phyloP scores from a whole-genome alignment of 331 rosid genomes.

The Saraca asoca region DNA sequence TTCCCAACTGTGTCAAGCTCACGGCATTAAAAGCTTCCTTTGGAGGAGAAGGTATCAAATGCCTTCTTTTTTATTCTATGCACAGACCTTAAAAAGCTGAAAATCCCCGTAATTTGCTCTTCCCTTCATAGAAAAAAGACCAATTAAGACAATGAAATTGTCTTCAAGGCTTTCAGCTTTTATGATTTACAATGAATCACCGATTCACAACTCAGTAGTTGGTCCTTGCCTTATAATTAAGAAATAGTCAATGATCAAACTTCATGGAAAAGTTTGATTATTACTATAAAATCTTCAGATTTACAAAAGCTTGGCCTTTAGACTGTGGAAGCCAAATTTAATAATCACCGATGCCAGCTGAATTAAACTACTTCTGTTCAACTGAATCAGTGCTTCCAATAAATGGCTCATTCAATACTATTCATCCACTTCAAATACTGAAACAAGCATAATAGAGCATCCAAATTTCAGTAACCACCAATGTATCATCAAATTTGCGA shows the following conservation, averaged over 20 bases:
- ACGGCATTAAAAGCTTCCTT: slow-evolving; percentile 47
- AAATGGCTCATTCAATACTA: slow-evolving; percentile 28
- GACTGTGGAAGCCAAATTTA: slow-evolving; percentile 38
- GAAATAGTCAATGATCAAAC: slow-evolving; percentile 37
- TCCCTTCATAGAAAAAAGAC: slow-evolving; percentile 38
- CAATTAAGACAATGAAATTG: slow-evolving; percentile 26
- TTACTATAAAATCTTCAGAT: slow-evolving; percentile 43
- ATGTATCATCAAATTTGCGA: slow-evolving; percentile 34
- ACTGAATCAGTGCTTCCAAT: slow-evolving; percentile 39
- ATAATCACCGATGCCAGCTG: slow-evolving; percentile 35
- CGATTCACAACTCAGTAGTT: slow-evolving; percentile 34
- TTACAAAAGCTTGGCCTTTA: slow-evolving; percentile 33
- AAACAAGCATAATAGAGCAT: slow-evolving; percentile 24
- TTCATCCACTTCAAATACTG: slow-evolving; percentile 36
- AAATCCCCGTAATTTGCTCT: slow-evolving; percentile 30
- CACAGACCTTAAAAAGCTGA: slow-evolving; percentile 41
- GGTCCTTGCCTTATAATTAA: slow-evolving; percentile 23
- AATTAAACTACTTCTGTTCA: slow-evolving; percentile 34
- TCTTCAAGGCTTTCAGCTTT: slow-evolving; percentile 30
- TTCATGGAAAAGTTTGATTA: slow-evolving; percentile 34
- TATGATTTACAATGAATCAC: slow-evolving; percentile 34
- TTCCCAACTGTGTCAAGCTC: slow-evolving; percentile 42
- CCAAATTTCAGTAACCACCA: slow-evolving; percentile 25
- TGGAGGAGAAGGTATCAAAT: slow-evolving; percentile 67
- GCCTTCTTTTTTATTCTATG: slow-evolving; percentile 37